Base-by-base conservation (phyloP, 192 early-diverging fungal species). In the Coemansia sp. region DNA sequence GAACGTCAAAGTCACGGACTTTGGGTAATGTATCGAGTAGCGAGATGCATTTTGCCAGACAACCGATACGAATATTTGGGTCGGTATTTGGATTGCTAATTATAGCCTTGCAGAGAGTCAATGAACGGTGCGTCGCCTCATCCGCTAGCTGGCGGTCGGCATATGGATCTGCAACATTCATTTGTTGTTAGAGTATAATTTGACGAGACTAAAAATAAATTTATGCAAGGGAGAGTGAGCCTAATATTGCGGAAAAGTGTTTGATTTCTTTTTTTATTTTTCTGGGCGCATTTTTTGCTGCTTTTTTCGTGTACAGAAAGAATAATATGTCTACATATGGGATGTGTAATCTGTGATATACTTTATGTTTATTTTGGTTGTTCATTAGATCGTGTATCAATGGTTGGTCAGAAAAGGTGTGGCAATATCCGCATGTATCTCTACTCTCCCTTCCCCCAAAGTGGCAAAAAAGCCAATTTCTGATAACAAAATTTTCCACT, bases 101-200 rank as follows among this genome's bases (percentile, higher is more conserved):
- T 21, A 62, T 40, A 17, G 57, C 47, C 26, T 11, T 61, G 67
- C 67, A 75, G 1, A 75, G 55, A 17, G 62, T 38, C 43, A 75
- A 44, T 1, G 67, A 62, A 3, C 62, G 37, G 26, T 32, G 66
- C 1, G 72, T 64, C 1, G 62, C 40, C 13, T 74, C 73, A 11
- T 74, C 67, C 5, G 69, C 53, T 19, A 74, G 52, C 13, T 47
- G 44, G 17, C 53, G 50, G 35, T 74, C 66, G 2, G 72, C 58
- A 46, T 74, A 69, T 14, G 50, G 52, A 32, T 40, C 62, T 14
- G 39, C 23, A 4, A 6, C 32, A 7, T 33, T 32, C 55, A 58
- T 58, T 58, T 6, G 26, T 26, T 26, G 26, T 26, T 2, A 50
- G 19, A 50, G n/a, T 21, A 50, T n/a, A 50, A 19, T n/a, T n/a